Base-by-base conservation (phyloP, 495 filamentous ascomycete species). In the Parachaetomium inaequale region DNA sequence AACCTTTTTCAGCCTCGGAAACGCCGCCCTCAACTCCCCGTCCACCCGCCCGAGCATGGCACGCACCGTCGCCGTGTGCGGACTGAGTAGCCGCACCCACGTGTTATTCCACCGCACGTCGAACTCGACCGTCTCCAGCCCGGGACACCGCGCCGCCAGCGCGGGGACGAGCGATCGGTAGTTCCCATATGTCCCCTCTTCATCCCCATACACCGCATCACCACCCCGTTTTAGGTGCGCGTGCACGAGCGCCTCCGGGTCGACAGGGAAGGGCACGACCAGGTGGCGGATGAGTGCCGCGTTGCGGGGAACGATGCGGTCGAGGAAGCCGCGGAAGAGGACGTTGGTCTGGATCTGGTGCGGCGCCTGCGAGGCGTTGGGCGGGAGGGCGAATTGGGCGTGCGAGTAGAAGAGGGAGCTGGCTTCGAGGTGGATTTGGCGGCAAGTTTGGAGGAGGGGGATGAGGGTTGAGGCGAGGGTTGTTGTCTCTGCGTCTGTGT, bases 221-320 rank as follows among this genome's bases (percentile, higher is more conserved):
- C 61, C 3, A 72, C 71, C 1, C 72, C 74, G 7, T 68, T 4
- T 14, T 26, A 43, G 25, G 61, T 25, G 21, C 26, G 73, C 77
- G n/a, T 65, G 63, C 32, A 34, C 32, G 0, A 70, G 68, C 0
- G 69, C 66, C 1, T 71, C 52, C 8, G 62, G 40, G 21, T 59
- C 55, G 5, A 54, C 40, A 4, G 62, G 62, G 40, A 64, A 64
- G n/a, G 62, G 62, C 11, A 61, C 42, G 29, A 28, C 40, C 38
- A 64, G 42, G 25, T 55, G 62, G 8, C 57, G 56, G 8, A 67
- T 14, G 21, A 21, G 28, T 36, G 46, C 14, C 7, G 58, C 25
- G 40, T 64, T 64, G 45, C 52, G 45, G 15, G 31, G 32, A 0
- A 62, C 65, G 29, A 67, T 61, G 14, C 65, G 45, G 65, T 67